Evolutionary conservation across 2,329 filamentous ascomycete genomes (phyloP).

Genomic region (Cladosporium sp.): DNA sequence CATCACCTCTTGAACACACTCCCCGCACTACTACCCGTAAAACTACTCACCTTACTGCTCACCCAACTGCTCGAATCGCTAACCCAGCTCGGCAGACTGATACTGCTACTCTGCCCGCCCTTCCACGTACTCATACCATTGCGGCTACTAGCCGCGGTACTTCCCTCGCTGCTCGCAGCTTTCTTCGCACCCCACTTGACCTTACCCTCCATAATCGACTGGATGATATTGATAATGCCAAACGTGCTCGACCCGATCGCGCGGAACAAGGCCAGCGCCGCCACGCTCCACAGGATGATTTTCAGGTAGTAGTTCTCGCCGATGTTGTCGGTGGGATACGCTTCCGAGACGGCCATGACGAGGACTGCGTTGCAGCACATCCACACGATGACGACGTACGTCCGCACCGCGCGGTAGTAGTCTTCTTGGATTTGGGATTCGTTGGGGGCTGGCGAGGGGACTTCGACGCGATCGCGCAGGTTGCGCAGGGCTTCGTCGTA

Average conservation of each 20-base stretch:
- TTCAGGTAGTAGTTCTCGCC: constrained; percentile 84
- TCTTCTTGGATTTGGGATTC: constrained; percentile 92
- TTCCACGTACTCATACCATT: constrained; percentile 18
- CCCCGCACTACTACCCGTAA: constrained; percentile 29
- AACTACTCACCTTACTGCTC: constrained; percentile 32
- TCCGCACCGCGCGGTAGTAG: constrained; percentile 95
- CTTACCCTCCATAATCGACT: constrained; percentile 81
- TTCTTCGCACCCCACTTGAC: constrained; percentile 50
- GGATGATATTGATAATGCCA: constrained; percentile 76
- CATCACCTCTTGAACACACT: constrained; percentile 16
- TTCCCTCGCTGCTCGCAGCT: neutral
- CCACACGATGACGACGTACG: constrained; percentile 97
- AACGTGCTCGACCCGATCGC: constrained; percentile 78
- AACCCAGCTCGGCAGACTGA: constrained; percentile 37
- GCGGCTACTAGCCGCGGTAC: neutral
- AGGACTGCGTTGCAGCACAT: constrained; percentile 88
- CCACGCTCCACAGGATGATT: constrained; percentile 91
- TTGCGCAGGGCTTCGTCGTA: constrained; percentile 97
- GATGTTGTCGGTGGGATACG: constrained; percentile 68
- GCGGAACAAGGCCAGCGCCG: constrained; percentile 79
- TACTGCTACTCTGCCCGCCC: constrained; percentile 20
- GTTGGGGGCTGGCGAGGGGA: constrained; percentile 56
- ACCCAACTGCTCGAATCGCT: constrained; percentile 34
- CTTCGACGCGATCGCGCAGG: constrained; percentile 86
- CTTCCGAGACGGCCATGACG: constrained; percentile 87